Conservation (phyloP, 345 rosid genomes). For the Rhodamnia rubescens region DNA sequence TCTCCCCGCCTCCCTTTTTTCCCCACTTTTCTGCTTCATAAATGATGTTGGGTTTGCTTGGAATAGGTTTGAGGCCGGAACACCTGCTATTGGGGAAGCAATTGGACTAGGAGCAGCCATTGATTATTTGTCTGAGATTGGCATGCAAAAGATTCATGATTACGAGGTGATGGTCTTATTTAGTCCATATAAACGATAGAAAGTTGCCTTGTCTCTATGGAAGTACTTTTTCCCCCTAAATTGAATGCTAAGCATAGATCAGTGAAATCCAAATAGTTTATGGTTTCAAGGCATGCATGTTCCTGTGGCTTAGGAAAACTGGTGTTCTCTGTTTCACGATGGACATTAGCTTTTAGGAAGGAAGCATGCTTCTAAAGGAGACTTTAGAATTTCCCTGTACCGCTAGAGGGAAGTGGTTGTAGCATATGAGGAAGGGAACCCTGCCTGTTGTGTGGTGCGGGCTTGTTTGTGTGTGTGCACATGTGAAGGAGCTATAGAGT, state of each 20-base stretch:
- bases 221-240: not conserved
- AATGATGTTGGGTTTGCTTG: not conserved
- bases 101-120: conserved; percentile 93
- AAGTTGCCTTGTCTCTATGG: not conserved
- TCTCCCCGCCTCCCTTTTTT: not conserved
- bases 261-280: not conserved
- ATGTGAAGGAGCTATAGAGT: not conserved
- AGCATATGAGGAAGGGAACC: not conserved
- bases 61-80: conserved; percentile 94
- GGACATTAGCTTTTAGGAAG: not conserved
- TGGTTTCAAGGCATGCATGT: not conserved
- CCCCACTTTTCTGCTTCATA: not conserved
- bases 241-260: not conserved
- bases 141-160: conserved; percentile 77
- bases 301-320: not conserved
- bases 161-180: conserved; percentile 45
- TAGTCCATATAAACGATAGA: not conserved
- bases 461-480: not conserved
- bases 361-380: not conserved
- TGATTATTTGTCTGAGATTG: conserved; percentile 72
- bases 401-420: not conserved
- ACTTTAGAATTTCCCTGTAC: not conserved
- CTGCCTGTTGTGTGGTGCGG: not conserved
- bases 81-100: conserved; percentile 96
- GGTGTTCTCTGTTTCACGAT: not conserved